Evolutionary conservation across 2,329 filamentous ascomycete species (phyloP), one percentile per base, ranked within the genome.

Genomic region (Arthroderma sp.): DNA sequence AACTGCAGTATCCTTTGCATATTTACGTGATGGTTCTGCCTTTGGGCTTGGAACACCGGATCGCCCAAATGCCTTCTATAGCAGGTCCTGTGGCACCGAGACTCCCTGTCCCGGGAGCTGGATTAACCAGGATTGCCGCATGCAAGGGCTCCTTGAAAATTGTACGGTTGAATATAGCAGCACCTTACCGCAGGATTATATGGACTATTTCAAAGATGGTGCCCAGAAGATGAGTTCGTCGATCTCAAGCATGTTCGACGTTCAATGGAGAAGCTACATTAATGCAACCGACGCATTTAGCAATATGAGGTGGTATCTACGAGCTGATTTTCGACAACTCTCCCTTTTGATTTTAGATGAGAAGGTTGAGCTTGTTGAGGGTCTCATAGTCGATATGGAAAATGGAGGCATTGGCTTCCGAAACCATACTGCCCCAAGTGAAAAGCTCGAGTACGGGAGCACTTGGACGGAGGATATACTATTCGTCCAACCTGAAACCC

Each of bases 391-490:
- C 0, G 66, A 71, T 46, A 60, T 59, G 36, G 51, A 54, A 15
- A 56, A 54, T 15, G 68, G 68, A 0, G 65, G 67, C 0, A 55
- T 71, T 7, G 68, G 68, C 1, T 65, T 71, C 6, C 60, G 69
- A 15, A 70, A 71, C 47, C 68, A 70, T 44, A 69, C 61, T 0
- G 44, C 61, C 0, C 69, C 69, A 1, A 29, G 47, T 0, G 22
- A 11, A n/a, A 52, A 48, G 0, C 47, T 59, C 3, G 11, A 47
- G 0, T 59, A 56, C 34, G 69, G 68, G 0, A 64, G 57, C 6
- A 58, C 52, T 1, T 72, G 70, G 70, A 53, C 55, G 0, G 70
- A 74, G 45, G 68, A 73, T 45, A 42, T 73, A 4, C 59, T 73
- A 0, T 72, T 69, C 49, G 49, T 72, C 5, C 62, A 70, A 49